Evolutionary conservation across 805 yeast species (phyloP).

Genomic region (Saccharomycopsis amapae): DNA sequence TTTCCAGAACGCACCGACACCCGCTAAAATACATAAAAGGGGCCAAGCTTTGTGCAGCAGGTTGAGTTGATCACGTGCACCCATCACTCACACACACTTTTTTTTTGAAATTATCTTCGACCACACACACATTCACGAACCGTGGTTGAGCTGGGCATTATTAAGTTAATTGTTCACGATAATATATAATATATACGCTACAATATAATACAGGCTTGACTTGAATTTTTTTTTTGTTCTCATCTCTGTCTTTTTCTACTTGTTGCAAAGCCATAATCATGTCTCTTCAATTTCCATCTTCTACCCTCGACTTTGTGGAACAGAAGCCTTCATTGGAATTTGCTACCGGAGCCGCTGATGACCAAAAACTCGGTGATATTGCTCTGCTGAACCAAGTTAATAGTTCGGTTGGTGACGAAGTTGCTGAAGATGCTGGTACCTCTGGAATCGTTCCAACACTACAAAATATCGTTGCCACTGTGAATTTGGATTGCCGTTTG

Average conservation of each 20-base stretch:
- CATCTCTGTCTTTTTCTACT: background rate
- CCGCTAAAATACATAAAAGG: background rate
- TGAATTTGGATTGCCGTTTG: slow-evolving; percentile 89
- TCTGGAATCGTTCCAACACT: slow-evolving; percentile 94
- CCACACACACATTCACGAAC: background rate
- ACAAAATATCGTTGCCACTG: slow-evolving; percentile 96
- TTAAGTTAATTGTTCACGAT: slow-evolving; percentile 8
- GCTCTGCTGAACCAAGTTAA: background rate
- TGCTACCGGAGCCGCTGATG: background rate
- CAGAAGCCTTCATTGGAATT: slow-evolving; percentile 14
- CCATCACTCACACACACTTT: background rate
- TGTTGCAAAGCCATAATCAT: background rate
- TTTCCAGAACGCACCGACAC: slow-evolving; percentile 16
- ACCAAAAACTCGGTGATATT: background rate
- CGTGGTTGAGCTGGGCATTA: slow-evolving; percentile 7
- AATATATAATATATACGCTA: background rate
- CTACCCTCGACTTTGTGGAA: slow-evolving; percentile 12
- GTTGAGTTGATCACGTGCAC: slow-evolving; percentile 7
- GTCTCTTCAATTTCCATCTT: slow-evolving; percentile 20
- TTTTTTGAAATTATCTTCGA: background rate
- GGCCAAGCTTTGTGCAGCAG: background rate
- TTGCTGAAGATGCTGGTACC: slow-evolving; percentile 52
- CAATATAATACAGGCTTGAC: background rate
- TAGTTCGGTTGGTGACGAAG: background rate
- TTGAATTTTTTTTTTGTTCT: background rate